phyloP scores from a whole-genome alignment of 129 eudicot genomes.

The Pulicaria dysenterica region DNA sequence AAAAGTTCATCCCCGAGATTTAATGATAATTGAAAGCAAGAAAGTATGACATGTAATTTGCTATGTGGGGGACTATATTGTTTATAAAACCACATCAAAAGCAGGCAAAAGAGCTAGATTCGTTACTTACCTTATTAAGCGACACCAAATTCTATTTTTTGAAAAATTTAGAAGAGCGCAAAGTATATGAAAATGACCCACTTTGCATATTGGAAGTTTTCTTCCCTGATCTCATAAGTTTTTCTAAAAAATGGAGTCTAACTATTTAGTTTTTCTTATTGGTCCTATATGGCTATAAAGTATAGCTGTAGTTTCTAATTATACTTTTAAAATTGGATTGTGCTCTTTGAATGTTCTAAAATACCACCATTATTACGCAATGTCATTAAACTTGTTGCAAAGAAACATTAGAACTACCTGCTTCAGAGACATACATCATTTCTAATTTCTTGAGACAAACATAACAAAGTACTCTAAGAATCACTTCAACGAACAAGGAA shows the following conservation, averaged over 20 bases:
- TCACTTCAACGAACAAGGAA: no score
- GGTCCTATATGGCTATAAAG: not conserved
- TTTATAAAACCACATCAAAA: not conserved
- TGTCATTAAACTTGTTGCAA: not conserved
- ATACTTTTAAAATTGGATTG: not conserved
- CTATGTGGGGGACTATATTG: not conserved
- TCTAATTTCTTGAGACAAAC: not conserved
- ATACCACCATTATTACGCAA: not conserved
- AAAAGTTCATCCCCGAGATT: not conserved
- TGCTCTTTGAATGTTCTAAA: constrained; percentile 4
- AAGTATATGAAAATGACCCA: not conserved
- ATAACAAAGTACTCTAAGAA: not conserved
- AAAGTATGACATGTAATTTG: not conserved
- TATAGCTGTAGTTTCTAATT: not conserved
- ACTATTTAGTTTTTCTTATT: not conserved
- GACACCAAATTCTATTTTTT: not conserved
- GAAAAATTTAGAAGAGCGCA: not conserved
- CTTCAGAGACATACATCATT: constrained; percentile 1
- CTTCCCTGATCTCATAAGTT: not conserved
- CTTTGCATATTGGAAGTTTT: not conserved
- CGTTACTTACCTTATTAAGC: not conserved
- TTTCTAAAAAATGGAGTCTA: not conserved
- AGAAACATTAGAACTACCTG: not conserved
- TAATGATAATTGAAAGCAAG: not conserved
- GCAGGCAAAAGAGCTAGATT: not conserved